Evolutionary conservation across 2,329 filamentous ascomycete species (phyloP).

Genomic region (Alternaria postmessia): DNA sequence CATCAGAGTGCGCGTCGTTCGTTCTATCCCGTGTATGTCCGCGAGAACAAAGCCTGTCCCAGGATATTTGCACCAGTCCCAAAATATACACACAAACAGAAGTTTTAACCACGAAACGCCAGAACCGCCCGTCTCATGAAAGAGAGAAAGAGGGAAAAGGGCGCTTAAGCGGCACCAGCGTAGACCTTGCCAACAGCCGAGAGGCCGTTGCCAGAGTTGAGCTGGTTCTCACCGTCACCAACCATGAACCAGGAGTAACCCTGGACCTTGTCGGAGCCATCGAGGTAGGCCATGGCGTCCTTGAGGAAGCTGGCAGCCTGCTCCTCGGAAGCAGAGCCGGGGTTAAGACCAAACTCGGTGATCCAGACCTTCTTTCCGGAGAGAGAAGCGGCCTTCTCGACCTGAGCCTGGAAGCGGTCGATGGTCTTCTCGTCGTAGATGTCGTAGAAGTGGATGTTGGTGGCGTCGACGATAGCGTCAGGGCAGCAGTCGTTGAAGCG

Average conservation of each 20-base stretch:
- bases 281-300: conserved; percentile 45
- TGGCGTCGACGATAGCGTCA: conserved; percentile 46
- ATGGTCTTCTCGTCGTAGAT: conserved; percentile 38
- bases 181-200: conserved; percentile 38
- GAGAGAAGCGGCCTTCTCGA: conserved; percentile 40
- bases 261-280: conserved; percentile 38
- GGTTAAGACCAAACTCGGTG: conserved; percentile 50
- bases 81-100: conserved; percentile 4
- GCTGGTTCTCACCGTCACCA: conserved; percentile 41
- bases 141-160: neutral
- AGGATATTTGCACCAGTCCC: neutral
- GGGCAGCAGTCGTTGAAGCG: conserved; percentile 45
- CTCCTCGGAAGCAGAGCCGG: conserved; percentile 36
- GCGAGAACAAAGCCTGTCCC: conserved; percentile 7
- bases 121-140: neutral
- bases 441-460: conserved; percentile 53
- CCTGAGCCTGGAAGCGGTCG: conserved; percentile 51
- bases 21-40: neutral
- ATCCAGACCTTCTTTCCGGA: conserved; percentile 48
- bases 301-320: conserved; percentile 47
- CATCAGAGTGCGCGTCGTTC: conserved; percentile 6
- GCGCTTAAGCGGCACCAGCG: conserved; percentile 22
- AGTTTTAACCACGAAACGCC: conserved; percentile 11
- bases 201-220: conserved; percentile 35
- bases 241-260: conserved; percentile 53